These are phyloP conservation scores for Picochlorum sp. DNA, from an alignment of 139 green algal genomes.

Conservation along the genomic window DNA sequence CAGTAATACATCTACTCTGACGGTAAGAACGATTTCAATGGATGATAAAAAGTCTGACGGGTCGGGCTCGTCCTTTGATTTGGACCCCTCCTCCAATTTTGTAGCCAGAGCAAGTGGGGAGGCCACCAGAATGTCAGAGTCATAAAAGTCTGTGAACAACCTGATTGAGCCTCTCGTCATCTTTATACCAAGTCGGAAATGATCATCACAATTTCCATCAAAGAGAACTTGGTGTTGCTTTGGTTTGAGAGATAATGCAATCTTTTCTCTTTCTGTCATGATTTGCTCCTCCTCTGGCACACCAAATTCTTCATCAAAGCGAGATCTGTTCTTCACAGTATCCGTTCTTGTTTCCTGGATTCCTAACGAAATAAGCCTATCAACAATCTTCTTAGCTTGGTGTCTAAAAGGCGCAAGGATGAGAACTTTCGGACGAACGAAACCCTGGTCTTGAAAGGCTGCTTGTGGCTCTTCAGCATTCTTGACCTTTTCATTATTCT, in stretches of 20 bases:
- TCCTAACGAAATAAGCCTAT: slow-evolving; percentile 61
- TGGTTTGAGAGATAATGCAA: slow-evolving; percentile 43
- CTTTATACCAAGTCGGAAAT: slow-evolving; percentile 92
- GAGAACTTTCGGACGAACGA: slow-evolving; percentile 79
- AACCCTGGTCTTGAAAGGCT: slow-evolving; percentile 72
- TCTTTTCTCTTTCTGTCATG: slow-evolving; percentile 11
- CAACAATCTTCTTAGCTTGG: slow-evolving; percentile 51
- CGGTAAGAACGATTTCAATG: slow-evolving; percentile 83
- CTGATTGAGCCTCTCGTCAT: slow-evolving; percentile 63
- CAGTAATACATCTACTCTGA: slow-evolving; percentile 76
- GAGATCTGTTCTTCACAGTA: slow-evolving; percentile 65
- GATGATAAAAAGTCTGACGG: slow-evolving; percentile 82
- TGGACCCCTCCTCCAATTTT: slow-evolving; percentile 43
- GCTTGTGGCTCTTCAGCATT: slow-evolving; percentile 3
- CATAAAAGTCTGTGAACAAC: slow-evolving; percentile 78
- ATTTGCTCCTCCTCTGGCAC: slow-evolving; percentile 24
- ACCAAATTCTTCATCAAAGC: slow-evolving; percentile 80
- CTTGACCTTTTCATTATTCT: slow-evolving; percentile 63
- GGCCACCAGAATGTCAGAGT: slow-evolving; percentile 87
- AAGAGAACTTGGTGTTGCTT: slow-evolving; percentile 78
- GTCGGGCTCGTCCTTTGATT: slow-evolving; percentile 9
- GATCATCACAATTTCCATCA: slow-evolving; percentile 85
- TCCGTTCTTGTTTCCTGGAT: slow-evolving; percentile 67
- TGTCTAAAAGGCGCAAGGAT: slow-evolving; percentile 82
- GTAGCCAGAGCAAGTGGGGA: slow-evolving; percentile 86